Evolutionary conservation across 768 basidiomycete genomes (phyloP), one percentile per base, ranked within the genome.

Genomic region (Rhizopogon vesiculosus): DNA sequence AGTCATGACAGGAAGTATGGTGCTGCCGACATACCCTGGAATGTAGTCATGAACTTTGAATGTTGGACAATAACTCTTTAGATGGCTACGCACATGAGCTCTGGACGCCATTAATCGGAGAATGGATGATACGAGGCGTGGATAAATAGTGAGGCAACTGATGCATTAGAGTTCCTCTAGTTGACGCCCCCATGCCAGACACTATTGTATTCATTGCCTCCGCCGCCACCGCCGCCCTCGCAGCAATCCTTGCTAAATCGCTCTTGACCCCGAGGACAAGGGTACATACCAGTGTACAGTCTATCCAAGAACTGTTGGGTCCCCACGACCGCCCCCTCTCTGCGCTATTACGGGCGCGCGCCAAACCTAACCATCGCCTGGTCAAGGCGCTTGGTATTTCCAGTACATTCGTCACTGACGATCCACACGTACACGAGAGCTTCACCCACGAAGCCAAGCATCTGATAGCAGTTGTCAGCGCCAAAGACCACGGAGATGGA

Each of bases 371-470:
- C 5, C 19, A 62, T 33, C 58, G 70, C 0, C 67, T 70, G 0
- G 56, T 69, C 0, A 48, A 59, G 3, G 69, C 71, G 0, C 68
- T 70, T 9, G 61, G 60, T 0, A 31, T 72, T 9, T 73, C 78
- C 0, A 85, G 78, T 45, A 81, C 84, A 0, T 85, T 85, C 41
- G 82, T 85, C 28, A 78, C 74, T 42, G 38, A 51, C 0, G 70
- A 78, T 3, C 12, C 56, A 0, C 56, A 57, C 25, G 42, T 69
- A 0, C 68, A 84, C 56, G 62, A 55, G 28, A 19, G 43, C 0
- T 71, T 71, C n/a, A 61, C 60, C 5, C 49, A 49, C 7, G 50
- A 19, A 6, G 68, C 68, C 29, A 69, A 64, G 55, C 46, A 51
- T 10, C 54, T 70, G 6, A 57, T 69, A 28, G 12, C 51, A 5